Conservation (phyloP, 805 yeast species). For the Candida xyloterini region DNA sequence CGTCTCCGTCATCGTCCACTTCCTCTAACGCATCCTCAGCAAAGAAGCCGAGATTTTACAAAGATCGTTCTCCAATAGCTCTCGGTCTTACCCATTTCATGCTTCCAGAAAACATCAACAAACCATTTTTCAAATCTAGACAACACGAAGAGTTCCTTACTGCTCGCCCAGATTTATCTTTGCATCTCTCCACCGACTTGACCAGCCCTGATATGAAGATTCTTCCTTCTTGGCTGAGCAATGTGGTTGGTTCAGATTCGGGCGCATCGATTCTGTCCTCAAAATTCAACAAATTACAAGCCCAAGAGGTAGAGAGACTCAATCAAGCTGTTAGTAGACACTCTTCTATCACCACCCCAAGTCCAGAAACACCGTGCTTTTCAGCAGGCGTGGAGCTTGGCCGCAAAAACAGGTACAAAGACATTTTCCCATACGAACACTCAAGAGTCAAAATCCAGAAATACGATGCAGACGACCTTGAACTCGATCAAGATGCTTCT, state of each 20-base stretch:
- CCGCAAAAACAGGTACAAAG: conserved; percentile 79
- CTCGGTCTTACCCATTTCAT: conserved; percentile 51
- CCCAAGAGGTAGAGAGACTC: conserved; percentile 65
- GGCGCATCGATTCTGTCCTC: conserved; percentile 43
- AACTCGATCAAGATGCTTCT: conserved; percentile 38
- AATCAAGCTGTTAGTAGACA: conserved; percentile 40
- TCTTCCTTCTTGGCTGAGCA: conserved; percentile 56
- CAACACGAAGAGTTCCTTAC: conserved; percentile 52
- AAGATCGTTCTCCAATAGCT: conserved; percentile 21
- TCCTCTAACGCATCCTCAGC: conserved; percentile 7
- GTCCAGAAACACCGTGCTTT: conserved; percentile 41
- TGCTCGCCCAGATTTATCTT: conserved; percentile 24
- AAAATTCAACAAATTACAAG: conserved; percentile 64
- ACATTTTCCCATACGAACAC: conserved; percentile 83
- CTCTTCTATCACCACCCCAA: conserved; percentile 16
- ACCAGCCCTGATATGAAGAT: conserved; percentile 19
- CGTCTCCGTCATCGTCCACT: conserved; percentile 26
- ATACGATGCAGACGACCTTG: conserved; percentile 18
- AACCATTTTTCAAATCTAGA: conserved; percentile 45
- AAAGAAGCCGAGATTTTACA: conserved; percentile 9
- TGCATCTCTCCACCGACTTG: conserved; percentile 26
- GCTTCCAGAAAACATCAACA: conserved; percentile 43
- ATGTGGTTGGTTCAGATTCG: conserved; percentile 33
- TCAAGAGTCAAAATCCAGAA: conserved; percentile 64
- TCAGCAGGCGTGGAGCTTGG: conserved; percentile 81